phyloP scores from a whole-genome alignment of 2,329 filamentous ascomycete genomes.

The Phaeoacremonium minimum region DNA sequence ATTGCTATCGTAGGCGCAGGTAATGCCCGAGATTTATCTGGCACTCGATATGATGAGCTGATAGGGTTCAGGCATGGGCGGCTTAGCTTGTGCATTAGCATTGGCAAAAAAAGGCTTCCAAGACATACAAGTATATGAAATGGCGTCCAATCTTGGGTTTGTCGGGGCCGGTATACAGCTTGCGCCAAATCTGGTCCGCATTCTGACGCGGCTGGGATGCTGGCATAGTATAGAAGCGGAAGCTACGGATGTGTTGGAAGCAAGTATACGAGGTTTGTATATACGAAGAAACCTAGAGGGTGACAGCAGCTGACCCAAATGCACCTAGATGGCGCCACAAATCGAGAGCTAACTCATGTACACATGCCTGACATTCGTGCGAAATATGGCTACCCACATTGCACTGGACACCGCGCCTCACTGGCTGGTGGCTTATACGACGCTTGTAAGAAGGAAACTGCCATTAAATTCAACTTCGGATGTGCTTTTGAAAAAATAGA shows the following conservation, averaged over 20 bases:
- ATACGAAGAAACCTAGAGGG: too few relatives aligned
- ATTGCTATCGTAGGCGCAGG: slow-evolving; percentile 2
- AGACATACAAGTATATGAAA: slow-evolving; percentile 58
- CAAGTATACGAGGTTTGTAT: slow-evolving; percentile 51
- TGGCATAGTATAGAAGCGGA: slow-evolving; percentile 57
- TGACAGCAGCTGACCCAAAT: slow-evolving; percentile 1
- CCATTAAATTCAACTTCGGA: slow-evolving; percentile 54
- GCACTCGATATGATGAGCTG: too few relatives aligned
- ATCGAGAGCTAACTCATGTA: slow-evolving; percentile 57
- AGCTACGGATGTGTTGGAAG: slow-evolving; percentile 54
- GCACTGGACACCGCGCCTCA: slow-evolving; percentile 60
- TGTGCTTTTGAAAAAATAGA: slow-evolving; percentile 40
- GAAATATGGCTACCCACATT: slow-evolving; percentile 58
- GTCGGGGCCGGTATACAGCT: slow-evolving; percentile 65
- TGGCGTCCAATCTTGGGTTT: slow-evolving; percentile 57
- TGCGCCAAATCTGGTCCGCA: slow-evolving; percentile 62
- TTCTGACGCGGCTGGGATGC: slow-evolving; percentile 57
- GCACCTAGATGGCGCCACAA: slow-evolving; percentile 45
- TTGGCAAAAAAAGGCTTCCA: slow-evolving; percentile 59
- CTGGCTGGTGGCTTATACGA: slow-evolving; percentile 54
- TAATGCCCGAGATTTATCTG: not conserved
- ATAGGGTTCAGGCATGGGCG: slow-evolving; percentile 61
- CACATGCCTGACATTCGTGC: slow-evolving; percentile 50
- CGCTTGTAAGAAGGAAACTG: slow-evolving; percentile 49
- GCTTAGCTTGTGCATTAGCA: slow-evolving; percentile 54